Conservation (phyloP, 495 filamentous ascomycete genomes). For the Penicillium daleae region DNA sequence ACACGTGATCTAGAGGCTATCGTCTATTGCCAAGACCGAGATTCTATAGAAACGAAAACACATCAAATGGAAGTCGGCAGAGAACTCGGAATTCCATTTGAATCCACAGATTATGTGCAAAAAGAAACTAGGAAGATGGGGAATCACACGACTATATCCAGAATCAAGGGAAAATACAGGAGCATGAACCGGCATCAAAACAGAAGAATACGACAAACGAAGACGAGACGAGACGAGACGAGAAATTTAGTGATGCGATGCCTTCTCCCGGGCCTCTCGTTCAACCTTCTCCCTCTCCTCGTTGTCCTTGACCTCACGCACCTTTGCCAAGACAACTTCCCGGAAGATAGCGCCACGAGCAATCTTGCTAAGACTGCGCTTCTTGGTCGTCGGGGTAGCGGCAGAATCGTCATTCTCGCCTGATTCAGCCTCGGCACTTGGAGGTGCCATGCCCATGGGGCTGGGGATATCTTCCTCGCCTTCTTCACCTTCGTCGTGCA, state of each 20-base stretch:
- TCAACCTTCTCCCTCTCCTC: conserved; percentile 74
- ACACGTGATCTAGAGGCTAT: conserved; percentile 19
- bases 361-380: conserved; percentile 70
- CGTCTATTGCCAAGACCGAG: neutral
- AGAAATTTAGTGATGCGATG: conserved; percentile 33
- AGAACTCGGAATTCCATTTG: neutral
- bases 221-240: conserved; percentile 1
- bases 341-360: conserved; percentile 93
- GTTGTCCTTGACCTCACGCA: conserved; percentile 86
- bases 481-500: conserved; percentile 78
- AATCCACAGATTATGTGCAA: conserved; percentile 18
- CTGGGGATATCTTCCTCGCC: conserved; percentile 77
- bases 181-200: conserved; percentile 18
- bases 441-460: conserved; percentile 46
- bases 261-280: conserved; percentile 51
- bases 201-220: conserved; percentile 13
- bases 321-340: conserved; percentile 96
- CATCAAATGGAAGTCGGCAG: neutral
- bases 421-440: conserved; percentile 20
- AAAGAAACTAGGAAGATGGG: conserved; percentile 25
- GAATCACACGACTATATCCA: conserved; percentile 40
- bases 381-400: conserved; percentile 43
- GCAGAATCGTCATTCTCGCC: conserved; percentile 18
- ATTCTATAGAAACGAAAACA: neutral
- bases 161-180: conserved; percentile 19